These are phyloP conservation scores for Blastomyces percursus DNA, from an alignment of 2,329 filamentous ascomycete genomes.

Conservation along the genomic window DNA sequence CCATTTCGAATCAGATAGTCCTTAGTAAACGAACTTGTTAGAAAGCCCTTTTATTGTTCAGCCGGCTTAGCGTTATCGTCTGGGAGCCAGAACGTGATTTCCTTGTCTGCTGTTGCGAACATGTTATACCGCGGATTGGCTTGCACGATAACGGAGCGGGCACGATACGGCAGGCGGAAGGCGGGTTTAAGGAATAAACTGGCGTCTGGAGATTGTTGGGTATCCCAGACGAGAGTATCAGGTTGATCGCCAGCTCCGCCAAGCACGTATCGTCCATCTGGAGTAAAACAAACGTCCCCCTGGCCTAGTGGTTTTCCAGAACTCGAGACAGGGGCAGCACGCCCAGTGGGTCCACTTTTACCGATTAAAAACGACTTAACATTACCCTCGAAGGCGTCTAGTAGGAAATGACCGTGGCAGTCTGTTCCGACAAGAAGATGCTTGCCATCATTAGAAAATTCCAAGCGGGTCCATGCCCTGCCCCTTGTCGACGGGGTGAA, in stretches of 20 bases:
- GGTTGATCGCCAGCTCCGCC: constrained; percentile 59
- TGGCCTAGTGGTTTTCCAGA: constrained; percentile 43
- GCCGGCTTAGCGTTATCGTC: constrained; percentile 41
- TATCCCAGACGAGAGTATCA: constrained; percentile 81
- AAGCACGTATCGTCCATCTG: constrained; percentile 79
- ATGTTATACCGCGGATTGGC: constrained; percentile 81
- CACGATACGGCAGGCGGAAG: constrained; percentile 34
- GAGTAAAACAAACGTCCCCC: constrained; percentile 77
- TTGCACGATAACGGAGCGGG: constrained; percentile 39
- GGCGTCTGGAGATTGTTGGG: constrained; percentile 46
- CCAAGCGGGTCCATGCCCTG: constrained; percentile 68
- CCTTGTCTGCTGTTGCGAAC: constrained; percentile 78
- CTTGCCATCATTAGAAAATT: constrained; percentile 95
- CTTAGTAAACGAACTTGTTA: neutral
- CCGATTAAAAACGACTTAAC: constrained; percentile 61
- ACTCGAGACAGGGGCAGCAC: constrained; percentile 42
- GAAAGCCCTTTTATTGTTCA: constrained; percentile 23
- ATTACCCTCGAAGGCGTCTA: constrained; percentile 84
- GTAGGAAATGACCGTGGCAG: constrained; percentile 71
- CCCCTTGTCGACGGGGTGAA: constrained; percentile 40
- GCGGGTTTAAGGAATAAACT: constrained; percentile 41
- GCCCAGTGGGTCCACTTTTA: constrained; percentile 38
- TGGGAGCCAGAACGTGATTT: constrained; percentile 68
- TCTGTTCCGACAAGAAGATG: constrained; percentile 73
- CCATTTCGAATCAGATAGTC: neutral